Percentiles rank a stretch among this genome's conserved stretches.
Evolutionary conservation across 2,329 filamentous ascomycete species (phyloP).

Genomic region (Monosporascus sp.): DNA sequence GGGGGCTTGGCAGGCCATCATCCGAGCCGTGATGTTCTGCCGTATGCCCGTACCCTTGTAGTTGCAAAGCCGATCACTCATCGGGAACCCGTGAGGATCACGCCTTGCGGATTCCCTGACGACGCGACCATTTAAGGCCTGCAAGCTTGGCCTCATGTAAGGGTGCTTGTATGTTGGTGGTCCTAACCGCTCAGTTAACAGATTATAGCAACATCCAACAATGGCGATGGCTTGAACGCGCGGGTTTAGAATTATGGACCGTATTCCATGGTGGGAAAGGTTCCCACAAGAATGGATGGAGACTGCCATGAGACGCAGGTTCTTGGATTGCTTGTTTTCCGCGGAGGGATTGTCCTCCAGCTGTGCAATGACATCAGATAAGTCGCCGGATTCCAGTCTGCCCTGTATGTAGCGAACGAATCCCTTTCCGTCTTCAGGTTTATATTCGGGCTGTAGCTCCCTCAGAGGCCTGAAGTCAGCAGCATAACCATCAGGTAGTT

Average conservation of each 20-base stretch:
- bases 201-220: conserved; percentile 97
- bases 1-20: conserved; percentile 97
- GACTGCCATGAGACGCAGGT: conserved; percentile 69
- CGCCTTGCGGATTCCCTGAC: conserved; percentile 62
- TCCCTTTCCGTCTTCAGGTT: conserved; percentile 56
- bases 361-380: conserved; percentile 36
- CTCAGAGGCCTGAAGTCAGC: conserved; percentile 47
- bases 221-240: conserved; percentile 87
- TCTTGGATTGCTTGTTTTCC: conserved; percentile 23
- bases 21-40: conserved; percentile 91
- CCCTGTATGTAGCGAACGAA: conserved; percentile 75
- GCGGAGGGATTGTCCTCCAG: conserved; percentile 24
- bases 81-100: conserved; percentile 90
- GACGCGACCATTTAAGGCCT: conserved; percentile 64
- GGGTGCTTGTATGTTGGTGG: conserved; percentile 83
- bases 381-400: conserved; percentile 65
- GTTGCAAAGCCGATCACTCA: conserved; percentile 66
- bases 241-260: conserved; percentile 78
- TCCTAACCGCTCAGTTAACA: conserved; percentile 83
- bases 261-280: conserved; percentile 88
- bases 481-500: conserved; percentile 23
- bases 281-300: conserved; percentile 98
- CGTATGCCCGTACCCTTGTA: conserved; percentile 62
- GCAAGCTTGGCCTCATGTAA: conserved; percentile 62
- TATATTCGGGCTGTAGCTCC: conserved; percentile 48